Conservation (phyloP, 768 basidiomycete species). For the Phaffia australis region DNA sequence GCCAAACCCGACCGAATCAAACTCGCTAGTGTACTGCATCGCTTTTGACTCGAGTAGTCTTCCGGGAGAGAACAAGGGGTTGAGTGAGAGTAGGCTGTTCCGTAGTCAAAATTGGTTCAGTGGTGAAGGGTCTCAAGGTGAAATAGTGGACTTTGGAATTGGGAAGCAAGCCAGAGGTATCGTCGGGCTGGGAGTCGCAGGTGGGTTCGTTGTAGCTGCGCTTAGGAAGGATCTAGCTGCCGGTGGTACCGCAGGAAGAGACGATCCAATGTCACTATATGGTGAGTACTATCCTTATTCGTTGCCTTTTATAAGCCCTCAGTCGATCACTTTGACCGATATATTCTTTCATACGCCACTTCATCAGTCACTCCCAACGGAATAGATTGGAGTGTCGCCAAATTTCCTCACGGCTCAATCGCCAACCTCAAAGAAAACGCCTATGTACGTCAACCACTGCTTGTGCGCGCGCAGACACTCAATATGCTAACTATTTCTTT, state of each 20-base stretch:
- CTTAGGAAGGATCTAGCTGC: conserved; percentile 48
- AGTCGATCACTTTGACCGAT: conserved; percentile 14
- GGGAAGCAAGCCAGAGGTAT: conserved; percentile 79
- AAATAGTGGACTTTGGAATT: conserved; percentile 66
- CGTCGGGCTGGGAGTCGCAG: conserved; percentile 83
- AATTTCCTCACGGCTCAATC: conserved; percentile 80
- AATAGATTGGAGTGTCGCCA: conserved; percentile 70
- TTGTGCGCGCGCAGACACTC: background rate
- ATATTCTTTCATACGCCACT: conserved; percentile 54
- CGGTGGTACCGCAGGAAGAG: conserved; percentile 35
- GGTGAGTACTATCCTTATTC: background rate
- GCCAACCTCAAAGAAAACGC: conserved; percentile 67
- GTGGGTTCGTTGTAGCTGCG: conserved; percentile 85
- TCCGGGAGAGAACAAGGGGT: conserved; percentile 39
- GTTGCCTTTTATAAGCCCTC: background rate
- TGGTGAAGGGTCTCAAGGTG: conserved; percentile 32
- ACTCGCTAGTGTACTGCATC: conserved; percentile 70
- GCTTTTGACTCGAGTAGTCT: conserved; percentile 55
- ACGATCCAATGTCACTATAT: conserved; percentile 34
- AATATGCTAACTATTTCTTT: background rate
- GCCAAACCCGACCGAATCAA: conserved; percentile 53
- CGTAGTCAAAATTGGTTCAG: conserved; percentile 75
- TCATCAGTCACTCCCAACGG: conserved; percentile 63
- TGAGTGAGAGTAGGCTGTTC: conserved; percentile 55
- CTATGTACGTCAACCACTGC: conserved; percentile 27